These are phyloP conservation scores for Phellopilus nigrolimitatus DNA, from an alignment of 1,284 basidiomycete species.

Conservation along the genomic window DNA sequence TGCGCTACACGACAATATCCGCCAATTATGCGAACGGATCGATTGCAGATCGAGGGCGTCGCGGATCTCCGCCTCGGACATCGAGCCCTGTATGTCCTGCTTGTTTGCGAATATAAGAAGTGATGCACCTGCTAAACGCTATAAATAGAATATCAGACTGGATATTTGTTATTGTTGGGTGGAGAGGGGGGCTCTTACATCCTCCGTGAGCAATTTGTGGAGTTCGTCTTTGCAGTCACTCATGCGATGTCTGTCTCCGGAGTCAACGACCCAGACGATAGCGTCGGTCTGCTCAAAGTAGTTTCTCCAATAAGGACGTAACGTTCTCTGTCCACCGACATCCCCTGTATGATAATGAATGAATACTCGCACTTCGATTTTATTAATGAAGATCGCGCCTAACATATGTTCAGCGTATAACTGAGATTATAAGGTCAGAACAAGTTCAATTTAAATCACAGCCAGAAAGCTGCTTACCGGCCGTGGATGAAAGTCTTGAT, in stretches of 20 bases:
- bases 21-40: conserved; percentile 88
- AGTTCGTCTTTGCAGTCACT: conserved; percentile 87
- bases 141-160: conserved; percentile 20
- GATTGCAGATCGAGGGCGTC: conserved; percentile 68
- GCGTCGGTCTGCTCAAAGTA: conserved; percentile 99
- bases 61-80: conserved; percentile 79
- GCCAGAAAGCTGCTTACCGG: conserved; percentile 66
- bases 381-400: conserved; percentile 5
- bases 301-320: conserved; percentile 98
- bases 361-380: not conserved
- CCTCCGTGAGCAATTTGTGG: conserved; percentile 81
- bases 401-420: conserved; percentile 92
- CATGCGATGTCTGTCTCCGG: conserved; percentile 85
- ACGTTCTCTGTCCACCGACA: conserved; percentile 92
- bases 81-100: conserved; percentile 88
- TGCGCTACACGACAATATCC: conserved; percentile 89
- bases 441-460: conserved; percentile 1
- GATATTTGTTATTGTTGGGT: conserved; percentile 19
- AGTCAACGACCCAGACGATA: conserved; percentile 98
- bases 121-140: conserved; percentile 92
- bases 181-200: conserved; percentile 54
- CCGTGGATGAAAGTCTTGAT: conserved; percentile 93
- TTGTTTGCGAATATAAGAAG: conserved; percentile 99
- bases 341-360: conserved; percentile 66
- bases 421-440: conserved; percentile 36